Conservation (phyloP, 2,329 filamentous ascomycete genomes). For the Geosmithia morbida region DNA sequence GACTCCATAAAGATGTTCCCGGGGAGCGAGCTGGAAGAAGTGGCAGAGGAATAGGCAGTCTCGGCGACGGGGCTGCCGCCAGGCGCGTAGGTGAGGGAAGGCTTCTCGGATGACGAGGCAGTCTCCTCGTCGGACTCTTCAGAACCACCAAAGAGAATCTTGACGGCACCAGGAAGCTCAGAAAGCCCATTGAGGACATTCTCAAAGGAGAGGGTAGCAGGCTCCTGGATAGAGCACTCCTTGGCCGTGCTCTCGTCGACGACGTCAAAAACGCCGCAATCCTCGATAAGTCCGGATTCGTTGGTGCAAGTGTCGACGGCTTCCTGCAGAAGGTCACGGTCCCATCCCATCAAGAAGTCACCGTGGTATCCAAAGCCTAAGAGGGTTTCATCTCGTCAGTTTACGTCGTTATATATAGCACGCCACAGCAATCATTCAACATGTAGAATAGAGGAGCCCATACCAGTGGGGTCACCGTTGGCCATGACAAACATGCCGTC, state of each 20-base stretch:
- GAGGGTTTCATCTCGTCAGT: slow-evolving; percentile 2
- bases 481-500: slow-evolving; percentile 60
- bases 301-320: slow-evolving; percentile 68
- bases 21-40: slow-evolving; percentile 18
- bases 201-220: slow-evolving; percentile 25
- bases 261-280: slow-evolving; percentile 64
- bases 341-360: slow-evolving; percentile 74
- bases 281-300: slow-evolving; percentile 49
- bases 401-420: not conserved
- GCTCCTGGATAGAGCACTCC: slow-evolving; percentile 45
- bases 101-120: not conserved
- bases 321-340: slow-evolving; percentile 49
- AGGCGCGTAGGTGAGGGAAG: not conserved
- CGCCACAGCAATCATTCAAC: slow-evolving; percentile 8
- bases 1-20: slow-evolving; percentile 27
- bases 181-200: not conserved
- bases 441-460: too few relatives aligned
- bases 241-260: slow-evolving; percentile 42
- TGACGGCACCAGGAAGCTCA: slow-evolving; percentile 41
- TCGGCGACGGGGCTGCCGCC: not conserved
- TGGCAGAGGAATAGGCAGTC: not conserved
- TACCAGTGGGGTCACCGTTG: slow-evolving; percentile 65
- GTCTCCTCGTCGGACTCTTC: slow-evolving; percentile 1
- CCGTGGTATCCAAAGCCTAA: slow-evolving; percentile 61
- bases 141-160: slow-evolving; percentile 22